Percentiles rank a stretch among this genome's conserved stretches.
phyloP scores from a whole-genome alignment of 148 eudicot species.

The Rhododendron vialii region DNA sequence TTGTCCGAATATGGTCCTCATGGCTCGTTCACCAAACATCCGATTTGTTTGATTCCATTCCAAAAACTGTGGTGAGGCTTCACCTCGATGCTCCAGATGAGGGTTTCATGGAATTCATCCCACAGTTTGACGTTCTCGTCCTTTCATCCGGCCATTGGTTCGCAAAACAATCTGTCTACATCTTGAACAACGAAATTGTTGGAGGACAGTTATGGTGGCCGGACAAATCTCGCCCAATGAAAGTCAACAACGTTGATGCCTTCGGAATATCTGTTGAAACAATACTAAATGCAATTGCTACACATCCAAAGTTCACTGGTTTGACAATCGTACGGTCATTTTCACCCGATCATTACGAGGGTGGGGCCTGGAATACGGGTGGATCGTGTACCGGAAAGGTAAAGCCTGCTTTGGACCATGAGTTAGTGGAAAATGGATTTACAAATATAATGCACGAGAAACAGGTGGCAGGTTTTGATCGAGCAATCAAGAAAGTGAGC shows the following conservation, averaged over 20 bases:
- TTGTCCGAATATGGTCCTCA: slow-evolving; percentile 90
- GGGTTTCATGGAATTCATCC: slow-evolving; percentile 52
- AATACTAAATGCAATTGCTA: slow-evolving; percentile 57
- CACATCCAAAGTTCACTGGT: slow-evolving; percentile 64
- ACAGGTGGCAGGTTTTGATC: slow-evolving; percentile 60
- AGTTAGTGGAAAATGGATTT: slow-evolving; percentile 61
- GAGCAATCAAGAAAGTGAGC: slow-evolving; percentile 43
- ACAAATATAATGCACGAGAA: slow-evolving; percentile 79
- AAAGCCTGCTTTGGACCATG: slow-evolving; percentile 47
- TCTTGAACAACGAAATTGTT: slow-evolving; percentile 73
- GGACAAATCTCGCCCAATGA: slow-evolving; percentile 34
- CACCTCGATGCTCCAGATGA: slow-evolving; percentile 85
- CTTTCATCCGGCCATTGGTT: slow-evolving; percentile 99
- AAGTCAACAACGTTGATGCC: slow-evolving; percentile 67
- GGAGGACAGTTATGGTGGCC: slow-evolving; percentile 93
- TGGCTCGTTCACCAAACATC: slow-evolving; percentile 88
- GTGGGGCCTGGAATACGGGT: slow-evolving; percentile 94
- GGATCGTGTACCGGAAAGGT: slow-evolving; percentile 92
- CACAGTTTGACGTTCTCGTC: slow-evolving; percentile 63
- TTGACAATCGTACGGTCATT: slow-evolving; percentile 68
- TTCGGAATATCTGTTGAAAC: slow-evolving; percentile 84
- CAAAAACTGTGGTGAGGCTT: slow-evolving; percentile 62
- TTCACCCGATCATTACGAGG: slow-evolving; percentile 95
- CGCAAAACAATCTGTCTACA: slow-evolving; percentile 76
- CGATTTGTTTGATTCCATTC: slow-evolving; percentile 45